phyloP scores from a whole-genome alignment of 2,329 filamentous ascomycete species.

The Xylariales sp. region DNA sequence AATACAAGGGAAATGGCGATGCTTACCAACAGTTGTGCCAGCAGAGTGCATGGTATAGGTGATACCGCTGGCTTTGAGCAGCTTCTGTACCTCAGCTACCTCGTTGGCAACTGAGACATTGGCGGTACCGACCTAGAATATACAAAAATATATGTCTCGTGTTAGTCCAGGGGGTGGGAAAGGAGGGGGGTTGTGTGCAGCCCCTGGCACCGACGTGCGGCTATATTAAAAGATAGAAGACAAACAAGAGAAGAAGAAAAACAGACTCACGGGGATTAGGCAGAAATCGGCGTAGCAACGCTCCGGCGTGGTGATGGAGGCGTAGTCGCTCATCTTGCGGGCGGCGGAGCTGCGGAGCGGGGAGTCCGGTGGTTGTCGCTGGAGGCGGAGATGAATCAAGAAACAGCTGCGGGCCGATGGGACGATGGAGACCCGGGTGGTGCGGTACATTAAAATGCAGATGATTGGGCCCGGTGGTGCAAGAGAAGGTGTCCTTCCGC shows the following conservation, averaged over 20 bases:
- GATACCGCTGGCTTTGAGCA: conserved; percentile 76
- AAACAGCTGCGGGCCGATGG: too few species aligned
- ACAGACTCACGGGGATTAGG: conserved; percentile 65
- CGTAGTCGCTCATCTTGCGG: conserved; percentile 33
- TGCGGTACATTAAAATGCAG: too few species aligned
- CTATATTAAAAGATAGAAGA: neutral
- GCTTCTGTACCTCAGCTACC: conserved; percentile 81
- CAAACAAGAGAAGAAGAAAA: neutral
- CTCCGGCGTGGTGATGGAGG: conserved; percentile 58
- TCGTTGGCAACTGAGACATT: conserved; percentile 73
- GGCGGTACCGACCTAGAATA: conserved; percentile 70
- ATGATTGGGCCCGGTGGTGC: too few species aligned
- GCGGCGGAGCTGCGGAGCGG: too few species aligned
- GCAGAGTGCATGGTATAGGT: conserved; percentile 89
- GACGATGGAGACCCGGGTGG: too few species aligned
- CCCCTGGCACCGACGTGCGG: too few species aligned
- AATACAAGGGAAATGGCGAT: neutral
- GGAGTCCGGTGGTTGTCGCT: too few species aligned
- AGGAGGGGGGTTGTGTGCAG: too few species aligned
- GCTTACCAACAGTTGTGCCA: conserved; percentile 84
- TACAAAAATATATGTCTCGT: too few species aligned
- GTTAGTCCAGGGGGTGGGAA: too few species aligned
- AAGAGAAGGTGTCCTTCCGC: too few species aligned
- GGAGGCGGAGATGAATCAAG: too few species aligned
- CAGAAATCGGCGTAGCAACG: conserved; percentile 88